A percentile compares a stretch with the other conserved stretches of the same genome.
Evolutionary conservation across 176 grass and related monocot genomes (phyloP).

Genomic region (Carex cristatella): DNA sequence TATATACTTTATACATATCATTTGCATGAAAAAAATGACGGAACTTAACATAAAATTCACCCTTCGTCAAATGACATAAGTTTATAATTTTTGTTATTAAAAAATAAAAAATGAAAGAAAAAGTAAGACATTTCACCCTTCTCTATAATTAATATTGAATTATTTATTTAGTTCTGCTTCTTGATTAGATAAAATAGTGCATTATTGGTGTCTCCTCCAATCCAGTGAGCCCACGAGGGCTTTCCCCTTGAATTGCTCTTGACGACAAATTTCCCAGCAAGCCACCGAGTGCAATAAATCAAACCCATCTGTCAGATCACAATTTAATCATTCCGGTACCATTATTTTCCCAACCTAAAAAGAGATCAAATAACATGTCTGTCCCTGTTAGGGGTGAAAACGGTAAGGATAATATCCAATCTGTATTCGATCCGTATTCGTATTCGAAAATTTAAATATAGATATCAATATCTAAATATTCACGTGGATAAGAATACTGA

Average conservation of each 20-base stretch:
- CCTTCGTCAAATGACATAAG: no score
- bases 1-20: no score
- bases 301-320: background rate
- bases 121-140: no score
- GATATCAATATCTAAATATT: no score
- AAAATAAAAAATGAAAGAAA: no score
- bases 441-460: no score
- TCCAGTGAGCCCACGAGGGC: background rate
- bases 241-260: background rate
- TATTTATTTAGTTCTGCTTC: background rate
- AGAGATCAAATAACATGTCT: background rate
- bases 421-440: no score
- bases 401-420: no score
- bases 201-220: slow-evolving; percentile 21
- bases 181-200: background rate
- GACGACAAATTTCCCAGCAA: background rate
- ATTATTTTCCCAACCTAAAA: background rate
- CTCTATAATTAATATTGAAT: background rate
- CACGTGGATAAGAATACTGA: no score
- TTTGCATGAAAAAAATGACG: no score
- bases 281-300: slow-evolving; percentile 6
- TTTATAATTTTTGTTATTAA: no score
- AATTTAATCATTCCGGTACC: background rate
- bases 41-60: no score
- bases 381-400: background rate